phyloP scores from a whole-genome alignment of 495 filamentous ascomycete species.

The Talaromyces adpressus region DNA sequence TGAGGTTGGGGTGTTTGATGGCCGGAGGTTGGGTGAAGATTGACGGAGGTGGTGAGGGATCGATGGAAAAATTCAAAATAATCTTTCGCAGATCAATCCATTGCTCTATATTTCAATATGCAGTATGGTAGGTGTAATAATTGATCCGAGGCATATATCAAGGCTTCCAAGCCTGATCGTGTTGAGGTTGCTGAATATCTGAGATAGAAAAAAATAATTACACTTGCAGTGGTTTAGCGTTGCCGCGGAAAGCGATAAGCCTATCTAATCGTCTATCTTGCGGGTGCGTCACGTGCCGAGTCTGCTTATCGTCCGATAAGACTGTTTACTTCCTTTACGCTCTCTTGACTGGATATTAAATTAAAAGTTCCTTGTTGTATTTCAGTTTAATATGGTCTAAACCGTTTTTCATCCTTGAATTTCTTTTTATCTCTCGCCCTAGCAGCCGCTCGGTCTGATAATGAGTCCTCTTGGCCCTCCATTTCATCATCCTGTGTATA shows the following conservation, averaged over 20 bases:
- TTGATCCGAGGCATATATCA: not conserved
- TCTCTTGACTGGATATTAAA: not conserved
- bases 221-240: not conserved
- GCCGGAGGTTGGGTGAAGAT: not conserved
- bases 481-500: constrained; percentile 2
- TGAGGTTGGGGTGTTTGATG: not conserved
- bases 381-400: constrained; percentile 29
- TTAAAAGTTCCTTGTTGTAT: not conserved
- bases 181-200: not conserved
- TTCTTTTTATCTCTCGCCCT: constrained; percentile 35
- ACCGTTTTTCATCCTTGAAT: constrained; percentile 30
- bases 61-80: not conserved
- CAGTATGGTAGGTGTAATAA: not conserved
- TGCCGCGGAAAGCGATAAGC: constrained; percentile 2
- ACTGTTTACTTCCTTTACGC: not conserved
- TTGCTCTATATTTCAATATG: not conserved
- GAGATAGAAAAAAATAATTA: constrained; percentile 1
- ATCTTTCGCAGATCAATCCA: not conserved
- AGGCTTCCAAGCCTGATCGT: not conserved
- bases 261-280: not conserved
- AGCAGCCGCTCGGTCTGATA: constrained; percentile 16
- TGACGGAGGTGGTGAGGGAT: not conserved
- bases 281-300: not conserved
- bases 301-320: not conserved
- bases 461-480: constrained; percentile 10